Percentiles rank a stretch among this genome's conserved stretches.
Evolutionary conservation across 305 asterid species (phyloP).

Genomic region (Solanum hybrid): DNA sequence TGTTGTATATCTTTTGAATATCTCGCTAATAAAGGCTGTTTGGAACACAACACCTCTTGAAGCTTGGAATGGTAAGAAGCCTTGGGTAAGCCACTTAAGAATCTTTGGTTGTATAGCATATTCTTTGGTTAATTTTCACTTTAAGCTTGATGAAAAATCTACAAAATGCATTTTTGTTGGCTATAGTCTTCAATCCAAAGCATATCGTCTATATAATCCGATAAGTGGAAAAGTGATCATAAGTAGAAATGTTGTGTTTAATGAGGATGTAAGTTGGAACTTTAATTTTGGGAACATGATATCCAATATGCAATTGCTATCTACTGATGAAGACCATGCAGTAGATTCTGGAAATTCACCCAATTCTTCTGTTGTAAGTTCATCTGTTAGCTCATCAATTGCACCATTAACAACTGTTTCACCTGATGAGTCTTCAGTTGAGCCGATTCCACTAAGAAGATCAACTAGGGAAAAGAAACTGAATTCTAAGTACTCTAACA

Average conservation of each 20-base stretch:
- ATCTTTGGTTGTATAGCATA: neutral
- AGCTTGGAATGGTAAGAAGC: neutral
- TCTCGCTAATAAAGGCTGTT: neutral
- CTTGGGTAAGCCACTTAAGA: neutral
- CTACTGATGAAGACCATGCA: too few species aligned
- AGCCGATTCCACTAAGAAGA: neutral
- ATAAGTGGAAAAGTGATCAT: neutral
- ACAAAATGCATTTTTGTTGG: neutral
- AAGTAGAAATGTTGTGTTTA: neutral
- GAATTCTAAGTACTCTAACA: neutral
- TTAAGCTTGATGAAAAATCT: neutral
- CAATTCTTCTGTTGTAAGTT: too few species aligned
- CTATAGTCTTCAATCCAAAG: neutral
- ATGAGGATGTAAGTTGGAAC: neutral
- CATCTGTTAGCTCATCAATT: too few species aligned
- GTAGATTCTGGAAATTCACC: too few species aligned
- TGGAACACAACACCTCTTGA: neutral
- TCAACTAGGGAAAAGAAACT: neutral
- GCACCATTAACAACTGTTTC: too few species aligned
- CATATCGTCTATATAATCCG: neutral
- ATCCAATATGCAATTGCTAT: too few species aligned
- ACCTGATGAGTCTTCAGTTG: neutral
- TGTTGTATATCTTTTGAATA: neutral
- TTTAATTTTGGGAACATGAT: too few species aligned
- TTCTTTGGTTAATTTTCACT: neutral